Base-by-base conservation (phyloP, 306 rosid genomes). In the Vicia villosa region DNA sequence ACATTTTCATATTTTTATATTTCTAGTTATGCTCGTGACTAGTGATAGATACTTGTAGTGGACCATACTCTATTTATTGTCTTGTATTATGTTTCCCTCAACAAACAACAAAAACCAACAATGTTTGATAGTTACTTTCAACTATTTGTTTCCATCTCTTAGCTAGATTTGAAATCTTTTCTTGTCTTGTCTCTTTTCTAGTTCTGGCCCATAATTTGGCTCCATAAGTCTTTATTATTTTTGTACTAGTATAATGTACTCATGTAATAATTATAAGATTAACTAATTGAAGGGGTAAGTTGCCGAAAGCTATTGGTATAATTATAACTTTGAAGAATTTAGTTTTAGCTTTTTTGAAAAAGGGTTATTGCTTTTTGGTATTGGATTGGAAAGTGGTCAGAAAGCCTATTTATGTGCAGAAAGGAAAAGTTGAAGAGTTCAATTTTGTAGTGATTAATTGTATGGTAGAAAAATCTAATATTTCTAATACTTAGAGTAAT, bases 301-400 rank as follows among this genome's bases (percentile, higher is more conserved):
- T 71, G 78, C 69, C 75, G 75, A 79, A 73, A 79, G 79, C 28
- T 51, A 38, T 50, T 40, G 60, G 52, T 15, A 34, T 28, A 60
- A 79, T 79, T 73, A 79, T 68, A 66, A 41, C 64, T 34, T 4
- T 9, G 58, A 71, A 57, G 40, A 77, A 71, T 46, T 56, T 43
- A 37, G 77, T 57, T 77, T 8, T 46, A 57, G 69, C 41, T 36
- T 26, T 69, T 9, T 22, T 38, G 14, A 45, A 49, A 63, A 64
- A 73, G 11, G 43, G 6, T 15, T 16, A 51, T 55, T 56, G 47
- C 37, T 55, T 70, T 70, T 77, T 56, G 55, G 47, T 55, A 1
- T 69, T 50, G 66, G 71, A 21, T 63, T 69, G 21, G 57, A 50
- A 75, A 69, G 75, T 60, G 66, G 37, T 43, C 2, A 15, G 32